Evolutionary conservation across 257 asterid genomes (phyloP).

Genomic region (Solanum habrochaites): DNA sequence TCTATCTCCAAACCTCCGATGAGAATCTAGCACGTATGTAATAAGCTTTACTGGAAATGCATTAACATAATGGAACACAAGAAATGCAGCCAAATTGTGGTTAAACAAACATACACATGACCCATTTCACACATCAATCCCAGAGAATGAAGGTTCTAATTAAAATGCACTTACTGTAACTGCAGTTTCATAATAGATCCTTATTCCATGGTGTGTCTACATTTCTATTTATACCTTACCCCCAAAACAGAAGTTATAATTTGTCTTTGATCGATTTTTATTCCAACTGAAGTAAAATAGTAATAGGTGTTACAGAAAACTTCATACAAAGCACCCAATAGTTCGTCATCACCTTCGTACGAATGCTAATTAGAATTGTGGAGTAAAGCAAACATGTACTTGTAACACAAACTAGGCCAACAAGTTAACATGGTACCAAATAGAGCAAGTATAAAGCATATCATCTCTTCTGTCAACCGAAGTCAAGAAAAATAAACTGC

Average conservation of each 20-base stretch:
- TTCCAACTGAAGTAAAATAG: background rate
- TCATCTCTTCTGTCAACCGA: background rate
- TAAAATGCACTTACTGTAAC: background rate
- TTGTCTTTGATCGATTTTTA: background rate
- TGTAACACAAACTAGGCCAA: conserved; percentile 3
- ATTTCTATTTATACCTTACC: background rate
- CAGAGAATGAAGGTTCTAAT: background rate
- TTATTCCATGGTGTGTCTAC: background rate
- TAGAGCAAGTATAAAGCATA: conserved; percentile 8
- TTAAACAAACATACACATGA: background rate
- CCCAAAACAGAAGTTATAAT: background rate
- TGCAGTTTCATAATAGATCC: background rate
- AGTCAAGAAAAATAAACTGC: background rate
- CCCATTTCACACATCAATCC: too few species aligned
- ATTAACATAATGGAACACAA: background rate
- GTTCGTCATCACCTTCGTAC: background rate
- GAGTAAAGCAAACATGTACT: conserved; percentile 6
- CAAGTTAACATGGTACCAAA: background rate
- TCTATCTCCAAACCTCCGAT: background rate
- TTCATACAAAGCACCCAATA: background rate
- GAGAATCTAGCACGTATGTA: background rate
- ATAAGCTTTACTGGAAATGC: background rate
- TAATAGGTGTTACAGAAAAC: background rate
- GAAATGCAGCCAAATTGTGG: background rate
- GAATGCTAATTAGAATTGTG: background rate